Conservation (phyloP, 2,329 filamentous ascomycete genomes). For the Trichoderma lentiforme region DNA sequence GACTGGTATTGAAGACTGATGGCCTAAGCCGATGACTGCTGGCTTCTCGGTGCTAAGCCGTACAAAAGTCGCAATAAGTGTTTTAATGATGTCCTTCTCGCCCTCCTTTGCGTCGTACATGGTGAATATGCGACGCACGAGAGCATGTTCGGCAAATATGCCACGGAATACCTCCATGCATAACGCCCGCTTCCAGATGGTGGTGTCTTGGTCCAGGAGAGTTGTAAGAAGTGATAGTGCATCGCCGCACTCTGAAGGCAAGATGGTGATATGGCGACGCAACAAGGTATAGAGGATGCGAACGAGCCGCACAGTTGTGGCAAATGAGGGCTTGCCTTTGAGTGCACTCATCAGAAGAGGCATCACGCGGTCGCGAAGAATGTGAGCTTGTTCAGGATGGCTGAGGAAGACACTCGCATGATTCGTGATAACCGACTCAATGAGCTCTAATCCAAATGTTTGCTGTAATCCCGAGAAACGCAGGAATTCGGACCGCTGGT, state of each 20-base stretch:
- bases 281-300: slow-evolving; percentile 81
- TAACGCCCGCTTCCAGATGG: slow-evolving; percentile 80
- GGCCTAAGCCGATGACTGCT: slow-evolving; percentile 78
- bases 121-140: slow-evolving; percentile 76
- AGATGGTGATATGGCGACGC: slow-evolving; percentile 69
- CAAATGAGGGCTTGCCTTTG: slow-evolving; percentile 74
- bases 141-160: slow-evolving; percentile 75
- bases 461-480: slow-evolving; percentile 74
- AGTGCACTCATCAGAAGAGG: slow-evolving; percentile 76
- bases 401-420: slow-evolving; percentile 75
- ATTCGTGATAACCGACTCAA: slow-evolving; percentile 85
- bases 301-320: slow-evolving; percentile 75
- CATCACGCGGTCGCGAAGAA: slow-evolving; percentile 74
- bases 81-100: slow-evolving; percentile 73
- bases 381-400: slow-evolving; percentile 76
- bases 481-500: slow-evolving; percentile 77
- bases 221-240: slow-evolving; percentile 79
- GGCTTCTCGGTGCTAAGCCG: slow-evolving; percentile 89
- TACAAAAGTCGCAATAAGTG: slow-evolving; percentile 85
- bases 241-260: slow-evolving; percentile 78
- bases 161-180: slow-evolving; percentile 89
- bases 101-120: slow-evolving; percentile 72
- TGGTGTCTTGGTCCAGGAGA: slow-evolving; percentile 80
- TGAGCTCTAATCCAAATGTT: slow-evolving; percentile 83
- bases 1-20: slow-evolving; percentile 80